These are phyloP conservation scores for Cordyceps farinosa DNA, from an alignment of 2,329 filamentous ascomycete species.

Conservation along the genomic window DNA sequence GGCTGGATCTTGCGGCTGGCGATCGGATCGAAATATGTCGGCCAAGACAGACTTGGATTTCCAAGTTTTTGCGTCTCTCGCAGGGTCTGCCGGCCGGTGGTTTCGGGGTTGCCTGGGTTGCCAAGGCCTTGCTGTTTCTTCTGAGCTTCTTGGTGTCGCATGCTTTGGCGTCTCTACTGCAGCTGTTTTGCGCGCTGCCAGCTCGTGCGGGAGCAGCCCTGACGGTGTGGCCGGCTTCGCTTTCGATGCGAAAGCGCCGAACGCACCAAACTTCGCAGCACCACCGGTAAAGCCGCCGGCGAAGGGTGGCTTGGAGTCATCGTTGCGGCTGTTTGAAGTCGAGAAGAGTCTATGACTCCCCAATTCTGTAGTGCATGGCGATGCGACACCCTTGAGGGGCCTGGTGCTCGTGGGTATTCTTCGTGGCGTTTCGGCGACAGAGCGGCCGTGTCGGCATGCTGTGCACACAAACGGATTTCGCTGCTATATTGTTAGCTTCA, in stretches of 20 bases:
- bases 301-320: constrained; percentile 23
- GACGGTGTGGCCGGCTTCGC: constrained; percentile 20
- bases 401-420: background rate
- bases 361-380: background rate
- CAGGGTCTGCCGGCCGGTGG: background rate
- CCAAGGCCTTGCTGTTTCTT: background rate
- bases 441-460: constrained; percentile 8
- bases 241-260: constrained; percentile 26
- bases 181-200: constrained; percentile 31
- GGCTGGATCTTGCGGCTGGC: constrained; percentile 14
- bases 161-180: constrained; percentile 17
- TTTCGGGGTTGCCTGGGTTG: constrained; percentile 11
- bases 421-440: background rate
- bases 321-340: constrained; percentile 24
- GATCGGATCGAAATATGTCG: constrained; percentile 27
- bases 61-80: constrained; percentile 8
- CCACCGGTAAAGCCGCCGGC: constrained; percentile 25
- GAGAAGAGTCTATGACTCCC: constrained; percentile 24
- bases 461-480: constrained; percentile 38
- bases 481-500: constrained; percentile 14
- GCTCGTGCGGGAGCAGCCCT: constrained; percentile 37
- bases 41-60: constrained; percentile 30
- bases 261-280: constrained; percentile 22
- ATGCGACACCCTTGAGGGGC: background rate
- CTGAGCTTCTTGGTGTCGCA: constrained; percentile 16